Conservation (phyloP, 2,329 filamentous ascomycete genomes). For the Penicillium sp. region DNA sequence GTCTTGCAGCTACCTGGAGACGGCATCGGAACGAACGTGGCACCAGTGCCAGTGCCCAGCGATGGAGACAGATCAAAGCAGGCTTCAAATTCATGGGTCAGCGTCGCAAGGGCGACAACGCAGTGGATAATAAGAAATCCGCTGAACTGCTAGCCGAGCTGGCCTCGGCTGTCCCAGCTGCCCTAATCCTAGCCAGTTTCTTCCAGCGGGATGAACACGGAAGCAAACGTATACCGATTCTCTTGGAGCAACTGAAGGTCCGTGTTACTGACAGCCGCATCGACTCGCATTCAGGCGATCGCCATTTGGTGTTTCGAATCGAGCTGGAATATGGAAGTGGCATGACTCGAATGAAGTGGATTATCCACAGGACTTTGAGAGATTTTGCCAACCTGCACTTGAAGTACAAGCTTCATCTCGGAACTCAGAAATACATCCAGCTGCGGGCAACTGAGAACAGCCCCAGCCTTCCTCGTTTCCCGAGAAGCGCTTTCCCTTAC, state of each 20-base stretch:
- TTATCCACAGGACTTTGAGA: slow-evolving; percentile 75
- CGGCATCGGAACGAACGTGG: slow-evolving; percentile 58
- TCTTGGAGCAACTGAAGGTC: slow-evolving; percentile 91
- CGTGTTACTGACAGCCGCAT: slow-evolving; percentile 75
- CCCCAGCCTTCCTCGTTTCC: slow-evolving; percentile 84
- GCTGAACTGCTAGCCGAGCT: slow-evolving; percentile 95
- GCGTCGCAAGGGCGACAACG: slow-evolving; percentile 74
- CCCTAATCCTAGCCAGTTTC: slow-evolving; percentile 93
- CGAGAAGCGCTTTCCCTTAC: slow-evolving; percentile 83
- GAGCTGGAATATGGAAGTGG: slow-evolving; percentile 95
- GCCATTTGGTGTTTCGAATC: slow-evolving; percentile 84
- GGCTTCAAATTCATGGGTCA: slow-evolving; percentile 73
- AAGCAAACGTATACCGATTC: slow-evolving; percentile 87
- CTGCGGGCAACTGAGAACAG: slow-evolving; percentile 63
- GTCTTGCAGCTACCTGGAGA: slow-evolving; percentile 55
- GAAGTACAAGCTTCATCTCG: slow-evolving; percentile 83
- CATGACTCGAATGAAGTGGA: slow-evolving; percentile 94
- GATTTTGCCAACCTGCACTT: slow-evolving; percentile 92
- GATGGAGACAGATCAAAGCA: slow-evolving; percentile 90
- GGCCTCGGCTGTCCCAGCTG: slow-evolving; percentile 85
- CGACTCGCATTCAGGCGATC: slow-evolving; percentile 52
- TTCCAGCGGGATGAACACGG: slow-evolving; percentile 96
- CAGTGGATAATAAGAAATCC: slow-evolving; percentile 90
- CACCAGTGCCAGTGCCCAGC: slow-evolving; percentile 68
- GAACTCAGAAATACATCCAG: slow-evolving; percentile 76